phyloP scores from a whole-genome alignment of 1,284 basidiomycete genomes.

The Apiotrichum mycotoxinovorans region DNA sequence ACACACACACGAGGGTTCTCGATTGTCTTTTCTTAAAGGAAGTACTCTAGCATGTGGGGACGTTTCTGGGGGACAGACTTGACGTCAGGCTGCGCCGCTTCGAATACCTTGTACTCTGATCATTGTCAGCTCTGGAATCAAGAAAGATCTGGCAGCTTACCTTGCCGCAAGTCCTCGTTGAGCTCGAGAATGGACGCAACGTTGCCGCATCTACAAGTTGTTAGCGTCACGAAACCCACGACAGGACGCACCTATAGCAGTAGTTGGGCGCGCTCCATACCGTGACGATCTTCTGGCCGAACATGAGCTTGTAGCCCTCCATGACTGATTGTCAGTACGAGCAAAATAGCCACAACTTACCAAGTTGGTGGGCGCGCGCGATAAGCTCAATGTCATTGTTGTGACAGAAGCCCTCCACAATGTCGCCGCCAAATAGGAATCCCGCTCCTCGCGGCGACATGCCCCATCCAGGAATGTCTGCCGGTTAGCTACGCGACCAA shows the following conservation, averaged over 20 bases:
- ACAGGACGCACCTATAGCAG: conserved; percentile 73
- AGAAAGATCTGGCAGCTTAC: conserved; percentile 70
- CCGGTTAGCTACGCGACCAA: neutral
- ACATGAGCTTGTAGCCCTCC: conserved; percentile 99
- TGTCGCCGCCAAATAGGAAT: conserved; percentile 90
- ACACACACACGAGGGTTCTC: neutral
- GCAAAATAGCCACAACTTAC: neutral
- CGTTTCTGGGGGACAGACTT: conserved; percentile 80
- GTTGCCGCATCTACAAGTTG: conserved; percentile 71
- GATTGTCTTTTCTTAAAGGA: conserved; percentile 24
- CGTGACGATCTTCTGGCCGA: conserved; percentile 90
- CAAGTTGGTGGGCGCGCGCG: conserved; percentile 90
- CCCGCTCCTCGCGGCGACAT: conserved; percentile 95
- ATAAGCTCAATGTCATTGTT: conserved; percentile 91
- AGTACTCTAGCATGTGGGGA: conserved; percentile 55
- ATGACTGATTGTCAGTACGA: conserved; percentile 59
- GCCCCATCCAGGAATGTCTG: conserved; percentile 88
- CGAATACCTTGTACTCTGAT: conserved; percentile 70
- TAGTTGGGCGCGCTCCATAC: conserved; percentile 99
- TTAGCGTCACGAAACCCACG: conserved; percentile 5
- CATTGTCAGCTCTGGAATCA: conserved; percentile 11
- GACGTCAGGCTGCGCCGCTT: conserved; percentile 62
- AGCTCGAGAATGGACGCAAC: conserved; percentile 88
- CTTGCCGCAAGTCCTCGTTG: conserved; percentile 83
- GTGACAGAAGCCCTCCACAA: conserved; percentile 84